Evolutionary conservation across 2,329 filamentous ascomycete genomes (phyloP), one percentile per base, ranked within the genome.

Genomic region (Clarireedia paspali): DNA sequence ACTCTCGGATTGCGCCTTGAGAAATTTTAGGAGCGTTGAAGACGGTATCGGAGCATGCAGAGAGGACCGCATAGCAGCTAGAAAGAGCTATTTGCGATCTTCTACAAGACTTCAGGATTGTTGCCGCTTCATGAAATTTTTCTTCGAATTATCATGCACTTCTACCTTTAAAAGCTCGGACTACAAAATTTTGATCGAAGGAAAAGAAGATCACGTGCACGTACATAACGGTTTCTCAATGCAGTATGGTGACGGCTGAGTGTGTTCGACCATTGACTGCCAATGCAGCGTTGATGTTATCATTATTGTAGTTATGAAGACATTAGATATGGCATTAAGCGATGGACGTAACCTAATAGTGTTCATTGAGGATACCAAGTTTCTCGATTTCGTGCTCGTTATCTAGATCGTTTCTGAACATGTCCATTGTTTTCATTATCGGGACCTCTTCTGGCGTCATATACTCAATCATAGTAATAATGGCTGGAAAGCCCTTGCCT

Each of bases 1-100:
- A 54, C 75, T 75, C 63, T 87, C 79, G 61, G 87, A 83, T 70
- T 91, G 88, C 53, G 77, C 81, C 62, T 83, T 84, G 60, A 94
- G 77, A 70, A 89, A 92, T 63, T 83, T 84, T 60, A 94, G 76
- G 20, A 92, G 79, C 45, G 71, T 72, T 56, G 72, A 68, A 53
- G 81, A 83, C 48, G 81, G 81, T 61, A 70, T 73, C 54, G 67
- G 62, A 26, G 54, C 47, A 56, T 62, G 62, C 50, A 68, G 56
- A 55, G 56, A 60, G 57, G 66, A 62, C 63, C 66, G 65, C 67
- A 69, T 70, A 65, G 56, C 65, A 64, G 59, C 60, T 65, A 42
- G 38, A 38, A 54, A 48, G 20, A 49, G 55, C 53, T 56, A 51
- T 53, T 55, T 55, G 51, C 51, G 38, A 53, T 50, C 45, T 49